These are phyloP conservation scores for Copromyces sp. DNA, from an alignment of 495 filamentous ascomycete genomes.

Conservation along the genomic window DNA sequence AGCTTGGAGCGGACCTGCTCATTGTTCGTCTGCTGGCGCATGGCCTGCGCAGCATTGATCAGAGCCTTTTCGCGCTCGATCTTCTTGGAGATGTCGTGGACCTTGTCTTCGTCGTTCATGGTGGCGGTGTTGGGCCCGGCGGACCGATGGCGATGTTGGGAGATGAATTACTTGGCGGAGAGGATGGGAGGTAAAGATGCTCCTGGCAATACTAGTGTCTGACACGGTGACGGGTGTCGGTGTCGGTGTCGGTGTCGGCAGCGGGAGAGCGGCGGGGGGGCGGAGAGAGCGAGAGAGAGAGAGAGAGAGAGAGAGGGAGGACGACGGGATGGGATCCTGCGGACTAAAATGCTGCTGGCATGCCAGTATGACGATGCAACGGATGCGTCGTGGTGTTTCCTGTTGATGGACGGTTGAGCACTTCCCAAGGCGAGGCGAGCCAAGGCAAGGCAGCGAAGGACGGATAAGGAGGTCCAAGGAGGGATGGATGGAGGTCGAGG, in stretches of 20 bases:
- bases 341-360: background rate
- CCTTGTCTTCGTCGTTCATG: constrained; percentile 70
- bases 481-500: background rate
- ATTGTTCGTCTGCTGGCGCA: constrained; percentile 93
- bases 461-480: background rate
- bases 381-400: background rate
- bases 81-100: constrained; percentile 87
- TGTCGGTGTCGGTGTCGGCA: background rate
- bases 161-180: background rate
- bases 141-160: constrained; percentile 4
- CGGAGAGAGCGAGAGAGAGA: background rate
- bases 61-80: constrained; percentile 95
- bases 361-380: background rate
- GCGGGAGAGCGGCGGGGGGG: background rate
- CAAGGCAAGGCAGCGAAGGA: background rate
- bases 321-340: background rate
- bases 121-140: constrained; percentile 30
- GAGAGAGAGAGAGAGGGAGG: background rate
- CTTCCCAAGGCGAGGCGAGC: background rate
- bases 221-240: background rate
- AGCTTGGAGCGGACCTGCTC: constrained; percentile 76
- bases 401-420: background rate
- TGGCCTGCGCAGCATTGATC: constrained; percentile 84
- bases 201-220: background rate
- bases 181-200: constrained; percentile 6